A percentile compares a stretch with the other conserved stretches of the same genome.
Conservation (phyloP, 495 filamentous ascomycete genomes). For the Trichoderma parareesei region DNA sequence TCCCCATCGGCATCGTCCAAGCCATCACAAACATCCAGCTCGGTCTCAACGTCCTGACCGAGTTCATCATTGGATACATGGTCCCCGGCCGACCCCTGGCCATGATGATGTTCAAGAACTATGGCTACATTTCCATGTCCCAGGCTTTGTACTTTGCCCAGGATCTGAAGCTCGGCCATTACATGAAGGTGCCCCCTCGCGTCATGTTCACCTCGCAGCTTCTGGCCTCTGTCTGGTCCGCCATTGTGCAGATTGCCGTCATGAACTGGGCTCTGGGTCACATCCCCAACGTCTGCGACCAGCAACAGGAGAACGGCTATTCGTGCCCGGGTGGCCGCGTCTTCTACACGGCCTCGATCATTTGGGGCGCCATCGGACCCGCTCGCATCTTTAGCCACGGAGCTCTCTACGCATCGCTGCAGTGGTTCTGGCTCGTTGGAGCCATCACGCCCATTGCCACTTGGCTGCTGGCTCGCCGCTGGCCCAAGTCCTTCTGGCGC, state of each 20-base stretch:
- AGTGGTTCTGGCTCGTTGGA: conserved; percentile 63
- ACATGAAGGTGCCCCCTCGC: conserved; percentile 61
- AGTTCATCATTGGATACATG: conserved; percentile 64
- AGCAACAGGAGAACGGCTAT: conserved; percentile 48
- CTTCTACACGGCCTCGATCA: conserved; percentile 53
- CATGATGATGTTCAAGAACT: conserved; percentile 69
- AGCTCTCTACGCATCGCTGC: conserved; percentile 53
- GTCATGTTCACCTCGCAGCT: conserved; percentile 60
- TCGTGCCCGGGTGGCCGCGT: conserved; percentile 56
- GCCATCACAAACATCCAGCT: conserved; percentile 60
- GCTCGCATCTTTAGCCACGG: conserved; percentile 51
- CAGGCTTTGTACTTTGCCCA: conserved; percentile 26
- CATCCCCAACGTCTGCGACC: conserved; percentile 52
- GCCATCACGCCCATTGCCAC: conserved; percentile 50
- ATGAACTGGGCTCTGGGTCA: conserved; percentile 57
- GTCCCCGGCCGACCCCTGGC: conserved; percentile 56
- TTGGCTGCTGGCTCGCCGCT: conserved; percentile 54
- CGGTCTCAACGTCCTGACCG: conserved; percentile 59
- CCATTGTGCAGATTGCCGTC: conserved; percentile 57
- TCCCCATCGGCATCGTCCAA: conserved; percentile 52
- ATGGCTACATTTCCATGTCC: conserved; percentile 57
- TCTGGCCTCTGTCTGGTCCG: conserved; percentile 53
- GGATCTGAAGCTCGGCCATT: conserved; percentile 56
- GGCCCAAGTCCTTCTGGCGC: conserved; percentile 43
- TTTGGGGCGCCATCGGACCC: conserved; percentile 47